Base-by-base conservation (phyloP, 768 basidiomycete genomes). In the Phylloporus sp. region DNA sequence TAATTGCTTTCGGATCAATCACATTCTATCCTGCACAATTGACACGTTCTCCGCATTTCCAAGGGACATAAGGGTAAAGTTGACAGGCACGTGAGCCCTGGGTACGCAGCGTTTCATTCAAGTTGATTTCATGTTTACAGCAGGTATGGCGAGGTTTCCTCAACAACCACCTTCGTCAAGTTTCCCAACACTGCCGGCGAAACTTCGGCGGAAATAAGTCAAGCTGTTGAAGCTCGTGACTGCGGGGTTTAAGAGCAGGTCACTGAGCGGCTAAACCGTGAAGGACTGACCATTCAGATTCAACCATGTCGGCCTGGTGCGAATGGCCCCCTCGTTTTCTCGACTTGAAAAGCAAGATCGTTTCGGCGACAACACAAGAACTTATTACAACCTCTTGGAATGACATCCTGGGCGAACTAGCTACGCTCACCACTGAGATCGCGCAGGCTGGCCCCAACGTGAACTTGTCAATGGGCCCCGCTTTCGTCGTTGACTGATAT, bases 301-400 rank as follows among this genome's bases (percentile, higher is more conserved):
- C 46, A 42, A n/a, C 15, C 29, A 58, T 65, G 58, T 38, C 50
- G 6, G 28, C 52, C 28, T 34, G 21, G 8, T 38, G 43, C 23
- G 35, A 31, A 24, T 59, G 53, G 55, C 58, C 60, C 10, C 24
- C 73, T 31, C 81, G 75, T 34, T 82, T 83, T 53, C 59, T 65
- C 6, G 75, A 81, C 35, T 48, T 84, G 51, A 86, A 86, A 64
- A 68, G 68, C 37, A 69, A 79, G 50, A 79, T 86, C 38, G 78
- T 76, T 1, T 63, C 61, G 0, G 66, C 68, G 3, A 76, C 77
- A 51, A 75, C 80, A 13, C 66, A 76, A 63, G 62, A 68, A 47
- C 71, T 65, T 18, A 72, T 74, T 18, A 79, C 73, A 3, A 60
- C 66, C 20, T 74, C 82, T 2, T 86, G 83, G 85, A 66, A 57